Percentiles rank a stretch among this genome's conserved stretches.
phyloP scores from a whole-genome alignment of 495 filamentous ascomycete genomes.

The Tuber brumale region DNA sequence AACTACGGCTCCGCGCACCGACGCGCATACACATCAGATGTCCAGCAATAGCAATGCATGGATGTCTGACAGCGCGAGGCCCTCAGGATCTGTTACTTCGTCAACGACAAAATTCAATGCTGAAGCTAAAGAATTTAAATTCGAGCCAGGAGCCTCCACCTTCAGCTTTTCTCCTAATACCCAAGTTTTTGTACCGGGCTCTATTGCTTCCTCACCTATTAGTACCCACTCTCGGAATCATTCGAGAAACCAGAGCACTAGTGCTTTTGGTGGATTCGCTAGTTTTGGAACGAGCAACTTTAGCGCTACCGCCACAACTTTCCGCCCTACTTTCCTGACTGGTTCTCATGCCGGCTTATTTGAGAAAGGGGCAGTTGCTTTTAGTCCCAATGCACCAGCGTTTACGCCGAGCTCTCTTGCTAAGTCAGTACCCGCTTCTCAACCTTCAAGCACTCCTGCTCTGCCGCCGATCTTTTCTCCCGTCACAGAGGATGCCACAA shows the following conservation, averaged over 20 bases:
- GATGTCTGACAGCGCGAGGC: slow-evolving; percentile 28
- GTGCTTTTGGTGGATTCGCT: slow-evolving; percentile 24
- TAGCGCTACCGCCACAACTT: slow-evolving; percentile 63
- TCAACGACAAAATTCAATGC: slow-evolving; percentile 67
- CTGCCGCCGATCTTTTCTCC: slow-evolving; percentile 62
- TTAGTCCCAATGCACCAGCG: slow-evolving; percentile 73
- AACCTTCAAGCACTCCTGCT: slow-evolving; percentile 46
- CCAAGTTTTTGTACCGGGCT: slow-evolving; percentile 26
- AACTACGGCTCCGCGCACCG: slow-evolving; percentile 17
- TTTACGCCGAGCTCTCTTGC: slow-evolving; percentile 59
- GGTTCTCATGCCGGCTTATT: slow-evolving; percentile 63
- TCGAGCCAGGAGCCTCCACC: slow-evolving; percentile 53
- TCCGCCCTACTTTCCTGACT: slow-evolving; percentile 61
- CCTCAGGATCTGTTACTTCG: slow-evolving; percentile 40
- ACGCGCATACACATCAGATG: slow-evolving; percentile 33
- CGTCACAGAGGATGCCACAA: slow-evolving; percentile 52
- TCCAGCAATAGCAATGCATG: slow-evolving; percentile 39
- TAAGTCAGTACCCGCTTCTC: slow-evolving; percentile 42
- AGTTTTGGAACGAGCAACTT: slow-evolving; percentile 44
- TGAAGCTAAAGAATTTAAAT: slow-evolving; percentile 78
- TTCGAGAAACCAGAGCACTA: slow-evolving; percentile 16
- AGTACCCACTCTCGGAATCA: slow-evolving; percentile 26
- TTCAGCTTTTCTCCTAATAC: slow-evolving; percentile 37
- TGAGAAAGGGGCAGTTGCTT: slow-evolving; percentile 49
- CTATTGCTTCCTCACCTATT: slow-evolving; percentile 25